phyloP scores from a whole-genome alignment of 2,329 filamentous ascomycete species.

The Epichloe gansuensis region DNA sequence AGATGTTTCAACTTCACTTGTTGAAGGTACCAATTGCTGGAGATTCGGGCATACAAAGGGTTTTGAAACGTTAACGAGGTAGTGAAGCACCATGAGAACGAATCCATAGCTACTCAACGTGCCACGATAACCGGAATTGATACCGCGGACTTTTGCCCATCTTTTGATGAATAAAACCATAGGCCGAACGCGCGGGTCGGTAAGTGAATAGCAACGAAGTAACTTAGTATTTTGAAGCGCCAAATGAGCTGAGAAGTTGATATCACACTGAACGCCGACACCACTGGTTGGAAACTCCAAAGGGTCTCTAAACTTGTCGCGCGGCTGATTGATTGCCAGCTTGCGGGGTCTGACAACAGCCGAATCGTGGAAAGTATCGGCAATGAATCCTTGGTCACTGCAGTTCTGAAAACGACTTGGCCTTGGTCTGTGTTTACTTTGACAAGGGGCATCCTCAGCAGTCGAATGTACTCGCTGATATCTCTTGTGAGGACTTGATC shows the following conservation, averaged over 20 bases:
- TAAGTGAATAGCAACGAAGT: conserved; percentile 70
- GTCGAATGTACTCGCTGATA: conserved; percentile 36
- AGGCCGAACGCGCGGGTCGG: conserved; percentile 63
- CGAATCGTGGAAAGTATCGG: conserved; percentile 31
- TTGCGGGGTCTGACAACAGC: conserved; percentile 34
- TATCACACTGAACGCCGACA: conserved; percentile 78
- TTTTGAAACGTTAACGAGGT: conserved; percentile 67
- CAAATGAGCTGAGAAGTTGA: conserved; percentile 80
- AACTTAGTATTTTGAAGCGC: conserved; percentile 75
- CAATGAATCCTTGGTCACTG: conserved; percentile 21
- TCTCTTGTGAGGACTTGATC: conserved; percentile 20
- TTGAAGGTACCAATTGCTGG: conserved; percentile 43
- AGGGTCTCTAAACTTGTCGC: conserved; percentile 42
- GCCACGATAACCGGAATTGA: conserved; percentile 78
- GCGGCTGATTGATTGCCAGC: conserved; percentile 36
- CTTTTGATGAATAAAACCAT: conserved; percentile 81
- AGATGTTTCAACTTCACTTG: conserved; percentile 20
- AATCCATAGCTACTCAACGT: conserved; percentile 86
- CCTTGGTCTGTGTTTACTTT: conserved; percentile 6
- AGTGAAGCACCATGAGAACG: conserved; percentile 85
- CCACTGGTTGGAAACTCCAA: conserved; percentile 69
- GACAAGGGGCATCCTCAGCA: conserved; percentile 31
- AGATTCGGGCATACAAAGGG: conserved; percentile 81
- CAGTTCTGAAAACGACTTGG: conserved; percentile 19
- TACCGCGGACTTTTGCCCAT: conserved; percentile 76